Evolutionary conservation across 257 asterid genomes (phyloP), one percentile per base, ranked within the genome.

Genomic region (Gardenia jasminoides): DNA sequence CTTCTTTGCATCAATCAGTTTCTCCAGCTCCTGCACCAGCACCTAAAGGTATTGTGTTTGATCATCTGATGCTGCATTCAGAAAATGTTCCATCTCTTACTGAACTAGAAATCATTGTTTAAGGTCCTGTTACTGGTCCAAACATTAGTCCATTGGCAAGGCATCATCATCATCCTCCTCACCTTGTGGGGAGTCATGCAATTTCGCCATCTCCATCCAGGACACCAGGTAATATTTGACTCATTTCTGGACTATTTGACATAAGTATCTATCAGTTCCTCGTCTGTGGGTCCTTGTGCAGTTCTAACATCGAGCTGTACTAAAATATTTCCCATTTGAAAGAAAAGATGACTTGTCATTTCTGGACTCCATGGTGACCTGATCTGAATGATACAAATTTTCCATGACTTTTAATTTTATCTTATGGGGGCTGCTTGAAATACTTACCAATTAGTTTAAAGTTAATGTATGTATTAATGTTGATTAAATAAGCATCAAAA

Each of bases 131-230:
- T 83, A 15, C 90, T 59, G 74, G 89, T 85, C 91, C 94, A 50
- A 61, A 85, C 82, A 86, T 81, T 77, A 78, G 84, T 81, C 86
- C 79, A 46, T 64, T 70, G 74, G 89, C 72, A 73, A 83, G 87
- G 80, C 85, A 41, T 72, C 92, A 76, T 82, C 90, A 3, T 75
- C 89, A 62, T 79, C 96, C 67, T 81, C 88, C 67, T 76, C 93
- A 59, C 70, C 86, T 82, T 78, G 62, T 54, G 73, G 87, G 84
- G 81, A 78, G 78, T 65, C 92, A 9, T 72, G 85, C 85, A 67
- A 77, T 86, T 83, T 89, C 99, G 80, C 98, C 98, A 64, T 83
- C 97, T 84, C 97, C 97, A 47, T 83, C 93, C 30, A 75, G 88
- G 79, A 77, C 87, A 82, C 86, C 90, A 70, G 98, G 99, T 93